A percentile compares a stretch with the other conserved stretches of the same genome.
Conservation (phyloP, 345 rosid species). For the Eucalyptus lansdowneana region DNA sequence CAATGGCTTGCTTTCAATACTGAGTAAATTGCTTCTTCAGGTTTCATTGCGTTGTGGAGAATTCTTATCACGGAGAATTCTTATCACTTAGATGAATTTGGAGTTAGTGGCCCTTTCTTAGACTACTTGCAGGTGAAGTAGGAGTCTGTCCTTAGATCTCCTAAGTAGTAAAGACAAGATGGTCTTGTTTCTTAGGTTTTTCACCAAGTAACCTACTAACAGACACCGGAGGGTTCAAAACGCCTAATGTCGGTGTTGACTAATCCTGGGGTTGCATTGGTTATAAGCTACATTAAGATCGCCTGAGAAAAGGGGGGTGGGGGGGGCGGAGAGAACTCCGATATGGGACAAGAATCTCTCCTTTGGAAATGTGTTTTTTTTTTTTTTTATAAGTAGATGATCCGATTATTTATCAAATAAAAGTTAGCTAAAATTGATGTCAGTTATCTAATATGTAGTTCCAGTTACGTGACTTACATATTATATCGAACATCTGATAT, state of each 20-base stretch:
- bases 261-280: background rate
- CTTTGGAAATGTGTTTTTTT: background rate
- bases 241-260: background rate
- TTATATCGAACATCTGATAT: background rate
- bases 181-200: background rate
- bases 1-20: background rate
- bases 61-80: background rate
- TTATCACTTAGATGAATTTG: background rate
- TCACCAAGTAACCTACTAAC: background rate
- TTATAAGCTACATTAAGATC: background rate
- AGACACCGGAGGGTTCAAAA: background rate
- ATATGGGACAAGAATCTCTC: background rate
- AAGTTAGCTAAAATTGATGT: background rate
- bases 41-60: background rate
- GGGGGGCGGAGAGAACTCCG: no score
- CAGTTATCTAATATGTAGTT: background rate
- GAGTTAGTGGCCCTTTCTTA: background rate
- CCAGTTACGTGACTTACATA: background rate
- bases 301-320: no score
- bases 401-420: background rate
- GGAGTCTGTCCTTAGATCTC: background rate
- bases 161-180: background rate
- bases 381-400: background rate
- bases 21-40: background rate
- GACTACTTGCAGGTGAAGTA: background rate